These are phyloP conservation scores for Medicago lupulina DNA, from an alignment of 306 rosid genomes.

Conservation along the genomic window DNA sequence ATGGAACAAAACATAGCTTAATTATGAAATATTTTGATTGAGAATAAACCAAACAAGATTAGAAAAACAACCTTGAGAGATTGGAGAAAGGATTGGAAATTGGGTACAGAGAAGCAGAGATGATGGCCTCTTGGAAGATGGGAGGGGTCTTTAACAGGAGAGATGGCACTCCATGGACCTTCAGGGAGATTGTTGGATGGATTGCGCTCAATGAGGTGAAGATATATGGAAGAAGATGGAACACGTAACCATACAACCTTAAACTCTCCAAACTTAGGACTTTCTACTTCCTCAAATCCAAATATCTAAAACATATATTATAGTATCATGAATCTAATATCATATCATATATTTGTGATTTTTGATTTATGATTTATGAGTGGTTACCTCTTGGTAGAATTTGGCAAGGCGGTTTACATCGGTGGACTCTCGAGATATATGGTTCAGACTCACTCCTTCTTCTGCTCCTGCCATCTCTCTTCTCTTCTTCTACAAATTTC, in stretches of 20 bases:
- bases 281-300: conserved; percentile 77
- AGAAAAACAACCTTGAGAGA: conserved; percentile 76
- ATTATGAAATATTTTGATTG: too few relatives aligned
- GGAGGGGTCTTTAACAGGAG: conserved; percentile 70
- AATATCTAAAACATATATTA: conserved; percentile 58
- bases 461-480: conserved; percentile 55
- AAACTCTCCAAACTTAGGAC: conserved; percentile 66
- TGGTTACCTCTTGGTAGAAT: conserved; percentile 47
- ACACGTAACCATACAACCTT: conserved; percentile 74
- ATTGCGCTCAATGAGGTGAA: conserved; percentile 77
- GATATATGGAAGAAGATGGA: conserved; percentile 52
- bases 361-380: too few relatives aligned
- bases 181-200: conserved; percentile 73
- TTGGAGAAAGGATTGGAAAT: conserved; percentile 58
- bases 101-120: conserved; percentile 79
- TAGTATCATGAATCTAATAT: too few relatives aligned
- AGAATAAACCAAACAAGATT: too few relatives aligned
- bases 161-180: conserved; percentile 74
- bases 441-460: conserved; percentile 57
- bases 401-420: conserved; percentile 73
- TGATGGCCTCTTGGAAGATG: conserved; percentile 90
- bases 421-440: conserved; percentile 75
- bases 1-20: too few relatives aligned
- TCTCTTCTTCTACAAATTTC: background rate
- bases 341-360: too few relatives aligned